A percentile compares a stretch with the other conserved stretches of the same genome.
Evolutionary conservation across 805 yeast genomes (phyloP).

Genomic region (Ogataea philodendri): DNA sequence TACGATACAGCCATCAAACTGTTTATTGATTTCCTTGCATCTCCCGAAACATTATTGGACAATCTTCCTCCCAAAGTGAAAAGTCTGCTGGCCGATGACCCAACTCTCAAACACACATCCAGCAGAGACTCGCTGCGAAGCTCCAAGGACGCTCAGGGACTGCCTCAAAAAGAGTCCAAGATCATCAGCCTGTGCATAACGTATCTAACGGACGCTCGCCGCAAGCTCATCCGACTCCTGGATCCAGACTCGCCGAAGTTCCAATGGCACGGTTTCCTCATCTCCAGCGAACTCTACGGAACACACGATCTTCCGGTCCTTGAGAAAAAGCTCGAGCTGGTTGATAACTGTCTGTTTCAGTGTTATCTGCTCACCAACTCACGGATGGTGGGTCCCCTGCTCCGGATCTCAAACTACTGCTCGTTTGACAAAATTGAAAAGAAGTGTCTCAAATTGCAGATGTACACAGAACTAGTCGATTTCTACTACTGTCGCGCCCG

Average conservation of each 20-base stretch:
- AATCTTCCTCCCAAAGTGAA: slow-evolving; percentile 40
- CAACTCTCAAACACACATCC: slow-evolving; percentile 3
- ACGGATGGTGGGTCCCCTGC: slow-evolving; percentile 75
- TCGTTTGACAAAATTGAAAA: slow-evolving; percentile 59
- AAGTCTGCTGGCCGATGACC: slow-evolving; percentile 8
- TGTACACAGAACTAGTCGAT: slow-evolving; percentile 70
- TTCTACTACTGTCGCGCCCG: slow-evolving; percentile 63
- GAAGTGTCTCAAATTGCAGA: slow-evolving; percentile 45
- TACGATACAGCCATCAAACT: slow-evolving; percentile 40
- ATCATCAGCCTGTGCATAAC: slow-evolving; percentile 39
- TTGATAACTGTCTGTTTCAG: slow-evolving; percentile 78
- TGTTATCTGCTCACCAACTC: slow-evolving; percentile 71
- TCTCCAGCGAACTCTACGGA: slow-evolving; percentile 41
- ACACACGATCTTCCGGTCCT: slow-evolving; percentile 18
- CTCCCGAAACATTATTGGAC: slow-evolving; percentile 51
- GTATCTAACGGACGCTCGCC: slow-evolving; percentile 51
- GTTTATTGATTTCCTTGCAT: slow-evolving; percentile 56
- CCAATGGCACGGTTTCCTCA: slow-evolving; percentile 47
- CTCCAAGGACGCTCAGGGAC: slow-evolving; percentile 2
- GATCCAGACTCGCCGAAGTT: slow-evolving; percentile 35
- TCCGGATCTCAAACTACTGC: slow-evolving; percentile 75
- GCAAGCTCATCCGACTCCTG: slow-evolving; percentile 44
- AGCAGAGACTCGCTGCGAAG: slow-evolving; percentile 14
- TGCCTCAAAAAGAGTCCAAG: slow-evolving; percentile 36
- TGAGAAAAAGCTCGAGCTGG: slow-evolving; percentile 41